Conservation (phyloP, 163 green algal species). For the Scenedesmus sp. region DNA sequence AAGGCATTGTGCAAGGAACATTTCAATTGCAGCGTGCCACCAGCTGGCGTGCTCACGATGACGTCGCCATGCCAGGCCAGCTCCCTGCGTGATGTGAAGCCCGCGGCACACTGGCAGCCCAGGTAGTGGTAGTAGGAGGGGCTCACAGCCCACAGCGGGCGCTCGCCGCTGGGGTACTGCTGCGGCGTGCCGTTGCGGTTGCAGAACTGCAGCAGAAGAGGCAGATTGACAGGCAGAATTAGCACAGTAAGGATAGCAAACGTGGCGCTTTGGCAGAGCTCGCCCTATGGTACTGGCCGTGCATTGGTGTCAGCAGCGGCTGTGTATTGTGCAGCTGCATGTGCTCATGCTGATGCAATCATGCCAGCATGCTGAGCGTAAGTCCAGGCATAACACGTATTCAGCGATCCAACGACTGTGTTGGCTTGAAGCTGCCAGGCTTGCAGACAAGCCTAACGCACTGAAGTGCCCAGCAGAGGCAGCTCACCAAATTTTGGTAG, state of each 20-base stretch:
- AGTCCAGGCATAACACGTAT: no score
- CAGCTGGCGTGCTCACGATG: not conserved
- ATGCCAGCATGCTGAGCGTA: no score
- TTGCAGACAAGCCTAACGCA: not conserved
- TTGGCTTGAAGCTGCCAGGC: not conserved
- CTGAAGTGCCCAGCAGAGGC: no score
- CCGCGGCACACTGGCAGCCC: not conserved
- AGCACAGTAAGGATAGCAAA: not conserved
- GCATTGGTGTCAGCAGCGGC: no score
- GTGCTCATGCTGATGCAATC: no score
- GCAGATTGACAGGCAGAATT: not conserved
- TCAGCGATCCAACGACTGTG: not conserved
- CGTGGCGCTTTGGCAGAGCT: no score
- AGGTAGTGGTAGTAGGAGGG: conserved; percentile 48
- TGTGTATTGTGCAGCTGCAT: no score
- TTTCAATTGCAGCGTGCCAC: no score
- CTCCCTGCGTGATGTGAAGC: not conserved
- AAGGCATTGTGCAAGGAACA: no score
- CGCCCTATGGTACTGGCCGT: no score
- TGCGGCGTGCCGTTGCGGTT: not conserved
- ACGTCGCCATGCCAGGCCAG: not conserved
- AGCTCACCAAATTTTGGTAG: conserved; percentile 13
- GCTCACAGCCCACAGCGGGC: conserved; percentile 20
- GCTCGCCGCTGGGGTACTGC: not conserved
- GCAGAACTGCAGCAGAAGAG: conserved; percentile 37